Conservation (phyloP, 2,329 filamentous ascomycete genomes). For the Rhynchosporium graminicola region DNA sequence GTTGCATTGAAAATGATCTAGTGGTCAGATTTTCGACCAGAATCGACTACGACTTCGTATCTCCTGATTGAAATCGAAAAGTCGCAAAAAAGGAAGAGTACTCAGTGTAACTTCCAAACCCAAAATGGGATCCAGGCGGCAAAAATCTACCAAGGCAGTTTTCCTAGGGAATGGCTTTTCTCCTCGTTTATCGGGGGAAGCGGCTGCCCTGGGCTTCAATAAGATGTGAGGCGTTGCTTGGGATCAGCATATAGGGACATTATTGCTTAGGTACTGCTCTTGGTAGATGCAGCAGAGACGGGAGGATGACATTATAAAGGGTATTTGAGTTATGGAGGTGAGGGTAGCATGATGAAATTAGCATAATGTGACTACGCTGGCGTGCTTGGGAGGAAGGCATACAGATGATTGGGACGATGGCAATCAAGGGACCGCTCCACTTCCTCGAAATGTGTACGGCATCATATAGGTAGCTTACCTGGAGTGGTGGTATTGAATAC, state of each 20-base stretch:
- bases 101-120: not conserved
- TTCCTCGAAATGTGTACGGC: not conserved
- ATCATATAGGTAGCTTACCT: slow-evolving; percentile 12
- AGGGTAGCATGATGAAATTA: not conserved
- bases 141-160: no score
- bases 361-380: not conserved
- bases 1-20: slow-evolving; percentile 24
- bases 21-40: not conserved
- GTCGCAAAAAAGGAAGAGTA: not conserved
- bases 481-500: slow-evolving; percentile 14
- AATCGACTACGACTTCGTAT: not conserved
- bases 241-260: not conserved
- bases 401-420: not conserved
- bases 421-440: no score
- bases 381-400: not conserved
- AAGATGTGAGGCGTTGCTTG: not conserved
- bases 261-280: not conserved
- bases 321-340: not conserved
- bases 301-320: not conserved
- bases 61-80: slow-evolving; percentile 1
- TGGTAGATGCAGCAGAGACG: not conserved
- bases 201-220: not conserved
- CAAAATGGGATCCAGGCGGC: not conserved
- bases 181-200: not conserved
- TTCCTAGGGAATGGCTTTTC: not conserved